Evolutionary conservation across 148 eudicot genomes (phyloP).

Genomic region (Persicaria tinctoria): DNA sequence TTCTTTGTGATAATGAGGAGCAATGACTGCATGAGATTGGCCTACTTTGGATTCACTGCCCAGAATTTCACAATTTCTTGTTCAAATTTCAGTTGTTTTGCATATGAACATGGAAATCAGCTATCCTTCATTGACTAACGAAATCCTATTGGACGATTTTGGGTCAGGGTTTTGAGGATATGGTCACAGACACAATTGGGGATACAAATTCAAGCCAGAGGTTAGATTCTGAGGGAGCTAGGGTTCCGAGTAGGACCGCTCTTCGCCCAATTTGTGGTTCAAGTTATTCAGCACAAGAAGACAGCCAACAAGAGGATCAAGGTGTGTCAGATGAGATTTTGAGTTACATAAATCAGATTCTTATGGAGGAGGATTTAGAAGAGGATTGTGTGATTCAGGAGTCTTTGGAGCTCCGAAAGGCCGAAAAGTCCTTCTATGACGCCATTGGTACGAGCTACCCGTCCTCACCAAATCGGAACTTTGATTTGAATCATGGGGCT

Average conservation of each 20-base stretch:
- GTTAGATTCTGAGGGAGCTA: not conserved
- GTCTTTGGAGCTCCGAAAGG: constrained; percentile 57
- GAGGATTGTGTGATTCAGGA: constrained; percentile 63
- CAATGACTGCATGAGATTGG: not conserved
- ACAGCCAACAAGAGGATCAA: constrained; percentile 39
- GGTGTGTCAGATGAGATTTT: constrained; percentile 60
- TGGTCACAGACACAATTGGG: not conserved
- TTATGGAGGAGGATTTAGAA: constrained; percentile 78
- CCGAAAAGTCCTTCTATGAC: constrained; percentile 63
- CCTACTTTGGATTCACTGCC: not conserved
- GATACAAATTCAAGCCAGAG: not conserved
- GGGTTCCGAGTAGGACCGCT: not conserved
- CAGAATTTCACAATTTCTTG: not conserved
- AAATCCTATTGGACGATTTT: not conserved
- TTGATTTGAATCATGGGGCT: constrained; percentile 15
- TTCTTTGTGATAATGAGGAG: no score
- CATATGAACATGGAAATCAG: not conserved
- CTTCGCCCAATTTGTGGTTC: constrained; percentile 1
- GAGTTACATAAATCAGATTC: constrained; percentile 59
- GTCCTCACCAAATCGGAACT: constrained; percentile 28
- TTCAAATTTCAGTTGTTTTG: not conserved
- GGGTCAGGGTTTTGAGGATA: not conserved
- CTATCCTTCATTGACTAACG: not conserved
- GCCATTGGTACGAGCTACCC: constrained; percentile 53
- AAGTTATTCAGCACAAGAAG: constrained; percentile 15